phyloP scores from a whole-genome alignment of 352 stramenopile species.

The Blastocystis sp. region DNA sequence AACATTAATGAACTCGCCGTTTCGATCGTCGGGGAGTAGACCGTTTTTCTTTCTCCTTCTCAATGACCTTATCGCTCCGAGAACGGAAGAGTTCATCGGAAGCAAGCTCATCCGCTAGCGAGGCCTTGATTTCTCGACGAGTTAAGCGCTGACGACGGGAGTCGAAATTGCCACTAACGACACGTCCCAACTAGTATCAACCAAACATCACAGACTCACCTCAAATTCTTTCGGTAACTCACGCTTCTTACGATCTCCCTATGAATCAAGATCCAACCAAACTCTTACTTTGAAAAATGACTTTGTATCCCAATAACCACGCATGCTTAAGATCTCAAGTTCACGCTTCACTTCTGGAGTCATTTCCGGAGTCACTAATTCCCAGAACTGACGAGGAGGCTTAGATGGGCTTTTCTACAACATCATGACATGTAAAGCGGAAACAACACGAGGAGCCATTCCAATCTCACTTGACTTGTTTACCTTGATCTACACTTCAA shows the following conservation, averaged over 20 bases:
- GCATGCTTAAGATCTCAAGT: constrained; percentile 59
- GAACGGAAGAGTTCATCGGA: not conserved
- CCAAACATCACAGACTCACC: not conserved
- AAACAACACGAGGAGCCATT: not conserved
- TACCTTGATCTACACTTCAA: constrained; percentile 26
- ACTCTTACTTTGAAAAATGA: constrained; percentile 60
- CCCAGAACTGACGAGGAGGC: not conserved
- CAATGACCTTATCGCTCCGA: not conserved
- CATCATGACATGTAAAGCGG: not conserved
- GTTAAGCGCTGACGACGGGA: not conserved
- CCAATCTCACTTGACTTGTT: not conserved
- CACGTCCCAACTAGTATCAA: constrained; percentile 6
- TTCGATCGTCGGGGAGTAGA: not conserved
- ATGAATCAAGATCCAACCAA: not conserved
- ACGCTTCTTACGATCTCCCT: constrained; percentile 10
- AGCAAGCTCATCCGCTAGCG: not conserved
- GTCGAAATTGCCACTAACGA: not conserved
- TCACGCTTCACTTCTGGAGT: constrained; percentile 59
- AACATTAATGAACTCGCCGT: not conserved
- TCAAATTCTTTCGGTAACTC: constrained; percentile 33
- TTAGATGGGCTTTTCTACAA: not conserved
- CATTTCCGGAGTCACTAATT: constrained; percentile 50
- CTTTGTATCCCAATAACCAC: constrained; percentile 40
- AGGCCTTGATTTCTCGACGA: constrained; percentile 21
- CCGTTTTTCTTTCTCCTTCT: not conserved